phyloP scores from a whole-genome alignment of 495 filamentous ascomycete genomes.

The Echria macrotheca region DNA sequence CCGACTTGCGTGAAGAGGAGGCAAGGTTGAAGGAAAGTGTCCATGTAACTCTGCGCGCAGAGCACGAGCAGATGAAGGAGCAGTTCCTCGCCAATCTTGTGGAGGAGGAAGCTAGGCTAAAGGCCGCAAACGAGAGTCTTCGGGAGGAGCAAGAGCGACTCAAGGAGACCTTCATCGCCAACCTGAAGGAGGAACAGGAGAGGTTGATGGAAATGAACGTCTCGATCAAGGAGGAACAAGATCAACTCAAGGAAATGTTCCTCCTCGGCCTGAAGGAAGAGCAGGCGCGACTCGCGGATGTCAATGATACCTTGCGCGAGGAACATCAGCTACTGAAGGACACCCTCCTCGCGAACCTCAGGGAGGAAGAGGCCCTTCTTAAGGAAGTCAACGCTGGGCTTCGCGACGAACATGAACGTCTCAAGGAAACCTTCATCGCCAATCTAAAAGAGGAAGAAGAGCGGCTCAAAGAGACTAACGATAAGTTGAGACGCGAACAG shows the following conservation, averaged over 20 bases:
- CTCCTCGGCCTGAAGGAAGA: slow-evolving; percentile 22
- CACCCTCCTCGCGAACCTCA: slow-evolving; percentile 54
- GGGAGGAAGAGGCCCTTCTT: slow-evolving; percentile 67
- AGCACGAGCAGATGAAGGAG: slow-evolving; percentile 35
- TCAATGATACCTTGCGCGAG: slow-evolving; percentile 47
- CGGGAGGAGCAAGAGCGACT: slow-evolving; percentile 57
- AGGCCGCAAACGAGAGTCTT: slow-evolving; percentile 38
- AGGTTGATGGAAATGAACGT: slow-evolving; percentile 37
- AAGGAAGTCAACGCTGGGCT: slow-evolving; percentile 56
- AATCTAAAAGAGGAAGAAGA: slow-evolving; percentile 23
- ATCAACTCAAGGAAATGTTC: slow-evolving; percentile 20
- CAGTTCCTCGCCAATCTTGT: slow-evolving; percentile 22
- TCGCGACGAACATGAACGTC: slow-evolving; percentile 31
- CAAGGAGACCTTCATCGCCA: slow-evolving; percentile 51
- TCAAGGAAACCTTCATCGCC: slow-evolving; percentile 30
- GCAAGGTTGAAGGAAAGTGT: slow-evolving; percentile 35
- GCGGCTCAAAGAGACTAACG: slow-evolving; percentile 17
- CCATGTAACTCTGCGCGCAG: slow-evolving; percentile 45
- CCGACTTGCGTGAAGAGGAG: slow-evolving; percentile 44
- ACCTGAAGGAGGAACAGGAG: slow-evolving; percentile 62
- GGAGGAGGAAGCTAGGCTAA: slow-evolving; percentile 23
- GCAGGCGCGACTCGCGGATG: slow-evolving; percentile 18
- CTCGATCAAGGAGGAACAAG: slow-evolving; percentile 24
- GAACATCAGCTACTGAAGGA: slow-evolving; percentile 74
- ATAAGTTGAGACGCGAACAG: slow-evolving; percentile 25